Conservation (phyloP, 208 protist genomes). For the Leishmania lainsoni region DNA sequence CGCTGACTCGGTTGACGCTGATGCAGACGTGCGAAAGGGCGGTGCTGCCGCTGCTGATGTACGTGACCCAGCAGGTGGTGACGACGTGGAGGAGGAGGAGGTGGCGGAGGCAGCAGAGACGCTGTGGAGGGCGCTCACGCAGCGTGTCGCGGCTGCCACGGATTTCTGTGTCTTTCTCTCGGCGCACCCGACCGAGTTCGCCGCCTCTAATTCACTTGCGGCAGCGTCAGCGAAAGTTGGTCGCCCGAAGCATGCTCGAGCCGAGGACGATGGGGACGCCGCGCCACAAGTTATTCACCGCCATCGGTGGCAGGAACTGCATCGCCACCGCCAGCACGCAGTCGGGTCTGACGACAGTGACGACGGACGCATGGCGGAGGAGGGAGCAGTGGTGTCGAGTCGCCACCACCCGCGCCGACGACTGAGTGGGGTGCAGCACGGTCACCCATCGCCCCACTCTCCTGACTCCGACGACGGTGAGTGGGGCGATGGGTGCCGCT, state of each 20-base stretch:
- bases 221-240: background rate
- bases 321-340: no score
- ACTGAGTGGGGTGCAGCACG: background rate
- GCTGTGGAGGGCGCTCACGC: slow-evolving; percentile 29
- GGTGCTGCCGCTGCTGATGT: slow-evolving; percentile 1
- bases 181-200: slow-evolving; percentile 5
- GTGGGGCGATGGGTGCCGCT: background rate
- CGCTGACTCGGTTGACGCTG: background rate
- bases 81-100: slow-evolving; percentile 1
- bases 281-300: background rate
- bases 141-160: slow-evolving; percentile 24
- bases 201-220: background rate
- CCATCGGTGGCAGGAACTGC: background rate
- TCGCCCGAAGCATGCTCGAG: slow-evolving; percentile 1
- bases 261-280: background rate
- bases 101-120: background rate
- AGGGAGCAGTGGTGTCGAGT: background rate
- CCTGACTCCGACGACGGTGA: background rate
- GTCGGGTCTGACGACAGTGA: background rate
- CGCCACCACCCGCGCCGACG: background rate
- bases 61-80: background rate
- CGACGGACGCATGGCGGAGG: background rate
- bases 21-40: background rate
- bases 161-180: slow-evolving; percentile 30
- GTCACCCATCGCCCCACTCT: background rate